Base-by-base conservation (phyloP, 495 filamentous ascomycete genomes). In the Staphylotrichum longicolle region DNA sequence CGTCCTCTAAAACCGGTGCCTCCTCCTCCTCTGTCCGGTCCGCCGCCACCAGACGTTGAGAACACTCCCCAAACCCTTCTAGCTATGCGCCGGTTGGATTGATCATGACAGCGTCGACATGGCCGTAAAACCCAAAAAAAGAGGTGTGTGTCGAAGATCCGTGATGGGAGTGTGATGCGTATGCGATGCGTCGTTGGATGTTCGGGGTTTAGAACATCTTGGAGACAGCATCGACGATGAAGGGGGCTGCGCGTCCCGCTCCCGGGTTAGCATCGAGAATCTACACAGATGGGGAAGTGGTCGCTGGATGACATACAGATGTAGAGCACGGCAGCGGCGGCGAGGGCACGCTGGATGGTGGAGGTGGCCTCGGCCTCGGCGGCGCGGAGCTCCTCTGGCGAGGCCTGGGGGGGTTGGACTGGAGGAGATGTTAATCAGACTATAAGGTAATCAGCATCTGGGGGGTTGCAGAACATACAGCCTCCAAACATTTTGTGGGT, bases 141-240 rank as follows among this genome's bases (percentile, higher is more conserved):
- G 20, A 49, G 20, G 4, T 34, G 27, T 33, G 4, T 27, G 20
- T 27, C 20, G 20, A 27, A 27, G 20, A 27, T 27, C 20, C 20
- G 20, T 27, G 20, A 27, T 27, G 20, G 20, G 20, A 27, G 1
- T 27, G 20, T 27, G 20, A 27, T 27, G 20, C 20, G 20, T 1
- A 27, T 27, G 20, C 20, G 20, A 27, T 27, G 20, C 20, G 20
- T 27, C 1, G 20, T 27, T 27, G 20, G 20, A 27, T 27, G 20
- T 27, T 27, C 10, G 14, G 14, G 1, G 39, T 42, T 70, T 86
- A 96, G 54, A 95, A 80, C 64, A 94, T 78, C 73, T 88, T 89
- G 67, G 76, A 83, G 63, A 88, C 81, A 68, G 86, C 89, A 65
- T 94, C 89, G 73, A 95, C 77, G 62, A 86, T 83, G 77, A 95